Evolutionary conservation across 2,329 filamentous ascomycete species (phyloP).

Genomic region (Neofusicoccum sp.): DNA sequence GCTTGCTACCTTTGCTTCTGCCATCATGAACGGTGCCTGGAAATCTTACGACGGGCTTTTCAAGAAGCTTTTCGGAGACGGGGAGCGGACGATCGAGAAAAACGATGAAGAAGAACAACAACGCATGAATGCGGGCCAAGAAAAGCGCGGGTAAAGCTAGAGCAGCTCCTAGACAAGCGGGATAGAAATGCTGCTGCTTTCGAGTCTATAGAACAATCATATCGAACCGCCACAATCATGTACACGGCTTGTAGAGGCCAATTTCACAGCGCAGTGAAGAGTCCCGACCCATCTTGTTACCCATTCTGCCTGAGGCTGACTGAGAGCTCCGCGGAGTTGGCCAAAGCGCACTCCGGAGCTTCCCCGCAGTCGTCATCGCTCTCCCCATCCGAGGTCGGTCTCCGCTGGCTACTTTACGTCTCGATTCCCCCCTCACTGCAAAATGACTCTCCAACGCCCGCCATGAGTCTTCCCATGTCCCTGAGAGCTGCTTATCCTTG

Average conservation of each 20-base stretch:
- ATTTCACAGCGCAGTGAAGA: too few species aligned
- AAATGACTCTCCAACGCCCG: neutral
- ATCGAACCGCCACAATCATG: too few species aligned
- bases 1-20: constrained; percentile 55
- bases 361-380: constrained; percentile 7
- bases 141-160: neutral
- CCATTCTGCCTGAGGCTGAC: too few species aligned
- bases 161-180: neutral
- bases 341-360: neutral
- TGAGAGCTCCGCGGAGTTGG: constrained; percentile 9
- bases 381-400: neutral
- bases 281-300: too few species aligned
- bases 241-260: too few species aligned
- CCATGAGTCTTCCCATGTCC: neutral
- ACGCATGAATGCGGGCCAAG: neutral
- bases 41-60: constrained; percentile 62
- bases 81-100: constrained; percentile 62
- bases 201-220: too few species aligned
- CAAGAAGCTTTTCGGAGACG: constrained; percentile 75
- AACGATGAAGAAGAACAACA: constrained; percentile 17
- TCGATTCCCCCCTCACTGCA: neutral
- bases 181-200: too few species aligned
- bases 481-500: constrained; percentile 52
- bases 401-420: neutral
- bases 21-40: constrained; percentile 62